Conservation (phyloP, 2,329 filamentous ascomycete genomes). For the Colletotrichum graminicola region DNA sequence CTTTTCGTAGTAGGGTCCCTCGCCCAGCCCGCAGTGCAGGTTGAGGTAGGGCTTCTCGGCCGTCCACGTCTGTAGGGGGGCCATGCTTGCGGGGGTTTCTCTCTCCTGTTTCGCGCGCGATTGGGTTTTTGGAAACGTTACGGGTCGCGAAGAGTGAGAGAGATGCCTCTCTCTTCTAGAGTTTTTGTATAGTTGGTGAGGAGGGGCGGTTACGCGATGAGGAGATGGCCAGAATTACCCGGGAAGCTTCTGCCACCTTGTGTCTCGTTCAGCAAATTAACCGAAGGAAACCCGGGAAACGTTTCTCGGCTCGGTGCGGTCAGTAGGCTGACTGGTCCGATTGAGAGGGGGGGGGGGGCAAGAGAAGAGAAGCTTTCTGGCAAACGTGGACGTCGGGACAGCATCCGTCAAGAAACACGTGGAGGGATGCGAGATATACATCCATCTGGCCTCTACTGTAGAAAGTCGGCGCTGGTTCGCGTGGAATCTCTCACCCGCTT, state of each 20-base stretch:
- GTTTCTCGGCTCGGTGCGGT: slow-evolving; percentile 20
- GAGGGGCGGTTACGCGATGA: slow-evolving; percentile 21
- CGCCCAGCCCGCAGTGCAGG: slow-evolving; percentile 75
- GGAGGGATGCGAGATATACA: background rate
- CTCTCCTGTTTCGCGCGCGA: too few species aligned
- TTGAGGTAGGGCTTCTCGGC: slow-evolving; percentile 69
- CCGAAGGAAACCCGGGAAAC: slow-evolving; percentile 36
- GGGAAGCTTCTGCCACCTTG: slow-evolving; percentile 9
- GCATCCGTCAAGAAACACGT: background rate
- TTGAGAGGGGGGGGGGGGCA: background rate
- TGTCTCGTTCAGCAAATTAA: slow-evolving; percentile 24
- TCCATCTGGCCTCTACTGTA: background rate
- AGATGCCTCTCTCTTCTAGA: background rate
- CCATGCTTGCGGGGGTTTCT: slow-evolving; percentile 46
- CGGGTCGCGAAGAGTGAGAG: background rate
- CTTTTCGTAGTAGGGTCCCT: slow-evolving; percentile 81
- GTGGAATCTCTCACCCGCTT: background rate
- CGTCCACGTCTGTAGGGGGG: slow-evolving; percentile 62
- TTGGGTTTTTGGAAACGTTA: background rate
- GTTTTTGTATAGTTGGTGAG: background rate
- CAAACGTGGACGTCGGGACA: background rate
- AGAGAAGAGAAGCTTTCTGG: background rate
- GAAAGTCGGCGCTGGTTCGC: background rate
- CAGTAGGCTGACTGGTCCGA: background rate
- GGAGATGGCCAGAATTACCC: slow-evolving; percentile 18